Conservation (phyloP, 345 rosid genomes). For the Eucalyptus dawsonii region DNA sequence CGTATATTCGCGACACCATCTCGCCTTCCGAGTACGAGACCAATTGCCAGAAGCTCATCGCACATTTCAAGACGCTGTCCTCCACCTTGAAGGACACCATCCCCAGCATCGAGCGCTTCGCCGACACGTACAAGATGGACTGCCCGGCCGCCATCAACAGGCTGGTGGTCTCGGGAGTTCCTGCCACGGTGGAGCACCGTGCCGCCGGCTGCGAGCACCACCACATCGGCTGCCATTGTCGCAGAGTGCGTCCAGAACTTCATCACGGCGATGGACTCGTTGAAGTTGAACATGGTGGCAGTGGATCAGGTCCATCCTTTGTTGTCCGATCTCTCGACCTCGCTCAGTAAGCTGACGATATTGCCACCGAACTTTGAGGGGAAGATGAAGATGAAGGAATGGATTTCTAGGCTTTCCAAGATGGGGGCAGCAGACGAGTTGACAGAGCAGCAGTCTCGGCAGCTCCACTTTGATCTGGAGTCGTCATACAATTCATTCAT, state of each 20-base stretch:
- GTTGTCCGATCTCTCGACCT: conserved; percentile 71
- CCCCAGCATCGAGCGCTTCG: conserved; percentile 82
- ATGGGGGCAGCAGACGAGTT: conserved; percentile 97
- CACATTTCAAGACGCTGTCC: conserved; percentile 88
- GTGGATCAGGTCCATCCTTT: conserved; percentile 91
- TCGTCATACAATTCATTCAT: conserved; percentile 92
- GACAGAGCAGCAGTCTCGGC: conserved; percentile 91
- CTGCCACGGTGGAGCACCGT: conserved; percentile 90
- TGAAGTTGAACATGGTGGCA: conserved; percentile 90
- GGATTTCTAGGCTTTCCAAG: conserved; percentile 79
- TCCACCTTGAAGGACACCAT: conserved; percentile 66
- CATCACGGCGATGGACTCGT: conserved; percentile 92
- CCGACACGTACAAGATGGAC: conserved; percentile 91
- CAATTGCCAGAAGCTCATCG: conserved; percentile 85
- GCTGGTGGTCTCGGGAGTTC: conserved; percentile 77
- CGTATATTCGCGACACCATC: conserved; percentile 73
- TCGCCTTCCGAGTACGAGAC: conserved; percentile 69
- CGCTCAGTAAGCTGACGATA: conserved; percentile 60
- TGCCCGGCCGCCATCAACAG: conserved; percentile 90
- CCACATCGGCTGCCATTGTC: conserved; percentile 76
- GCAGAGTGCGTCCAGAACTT: conserved; percentile 96
- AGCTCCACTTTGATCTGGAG: conserved; percentile 90
- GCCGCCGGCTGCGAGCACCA: conserved; percentile 42
- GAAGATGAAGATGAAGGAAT: conserved; percentile 87
- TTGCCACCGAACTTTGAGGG: conserved; percentile 90